Conservation (phyloP, 371 early-diverging fungal genomes). For the Mucor velutinosus region DNA sequence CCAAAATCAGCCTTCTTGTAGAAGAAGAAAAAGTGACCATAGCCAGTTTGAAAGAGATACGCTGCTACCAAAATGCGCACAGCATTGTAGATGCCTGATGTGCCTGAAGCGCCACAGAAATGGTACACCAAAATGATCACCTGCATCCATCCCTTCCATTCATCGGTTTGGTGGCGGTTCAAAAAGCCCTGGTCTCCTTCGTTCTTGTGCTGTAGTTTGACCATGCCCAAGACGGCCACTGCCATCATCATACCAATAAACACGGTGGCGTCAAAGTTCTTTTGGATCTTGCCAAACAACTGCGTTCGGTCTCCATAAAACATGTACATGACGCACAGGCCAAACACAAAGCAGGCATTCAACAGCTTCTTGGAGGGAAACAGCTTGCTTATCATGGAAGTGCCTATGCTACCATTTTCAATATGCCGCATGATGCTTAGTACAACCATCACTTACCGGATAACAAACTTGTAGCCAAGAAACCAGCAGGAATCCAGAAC, state of each 20-base stretch:
- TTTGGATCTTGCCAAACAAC: conserved; percentile 69
- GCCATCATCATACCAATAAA: conserved; percentile 49
- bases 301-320: conserved; percentile 69
- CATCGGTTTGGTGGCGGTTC: conserved; percentile 77
- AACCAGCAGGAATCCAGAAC: conserved; percentile 52
- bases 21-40: conserved; percentile 75
- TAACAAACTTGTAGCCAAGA: no score
- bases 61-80: conserved; percentile 75
- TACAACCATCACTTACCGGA: no score
- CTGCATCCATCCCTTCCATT: conserved; percentile 93
- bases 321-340: conserved; percentile 56
- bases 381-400: background rate
- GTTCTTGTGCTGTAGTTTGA: conserved; percentile 37
- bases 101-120: conserved; percentile 65
- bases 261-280: conserved; percentile 45
- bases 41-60: conserved; percentile 82
- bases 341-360: conserved; percentile 43
- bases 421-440: no score
- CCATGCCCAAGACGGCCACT: conserved; percentile 41
- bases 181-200: conserved; percentile 56
- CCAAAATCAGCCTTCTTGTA: conserved; percentile 73
- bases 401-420: background rate
- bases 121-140: conserved; percentile 75
- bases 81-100: conserved; percentile 67
- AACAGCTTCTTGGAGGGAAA: background rate